Evolutionary conservation across 371 early-diverging fungal genomes (phyloP), one percentile per base, ranked within the genome.

Genomic region (Mortierella sp.): DNA sequence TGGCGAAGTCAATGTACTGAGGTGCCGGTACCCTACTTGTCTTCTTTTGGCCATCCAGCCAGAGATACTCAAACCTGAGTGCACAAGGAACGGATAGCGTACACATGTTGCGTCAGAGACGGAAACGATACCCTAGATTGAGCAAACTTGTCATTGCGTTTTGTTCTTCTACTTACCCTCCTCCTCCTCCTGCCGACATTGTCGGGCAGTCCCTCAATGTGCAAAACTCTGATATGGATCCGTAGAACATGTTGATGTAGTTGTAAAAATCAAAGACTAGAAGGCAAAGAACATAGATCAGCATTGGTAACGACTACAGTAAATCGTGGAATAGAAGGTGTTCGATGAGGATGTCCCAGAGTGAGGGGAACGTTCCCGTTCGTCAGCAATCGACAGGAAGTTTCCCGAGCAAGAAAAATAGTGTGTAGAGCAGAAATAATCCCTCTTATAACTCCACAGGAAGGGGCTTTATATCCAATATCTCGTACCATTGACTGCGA

Each of bases 191-290:
- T 12, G 93, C 97, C 61, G 87, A 86, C 97, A 98, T 97, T 27
- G 82, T 83, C 7, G 95, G 90, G 68, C 97, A 98, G 32, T 86
- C 85, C 31, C 83, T 78, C 34, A 86, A 81, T 2, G 94, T 92
- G 81, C 98, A 98, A 80, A 93, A 95, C 58, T 97, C 95, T 15
- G 95, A 88, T 50, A 98, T 84, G 12, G 95, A 88, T 42, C 93
- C 93, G 78, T 96, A 97, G 70, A 97, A 96, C 81, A 95, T 82
- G 79, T 95, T 95, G 71, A 94, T 86, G 66, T 94, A 90, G 84
- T 94, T 93, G 87, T 96, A 96, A 78, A 98, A 98, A 78, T 97
- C 97, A 79, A 96, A 92, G 2, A 90, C 92, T 92, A 64, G 4
- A 15, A 6, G n/a, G 32, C 14, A 14, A 17, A 5, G 31, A 17